Evolutionary conservation across 345 rosid species (phyloP).

Genomic region (Populus pruinosa): DNA sequence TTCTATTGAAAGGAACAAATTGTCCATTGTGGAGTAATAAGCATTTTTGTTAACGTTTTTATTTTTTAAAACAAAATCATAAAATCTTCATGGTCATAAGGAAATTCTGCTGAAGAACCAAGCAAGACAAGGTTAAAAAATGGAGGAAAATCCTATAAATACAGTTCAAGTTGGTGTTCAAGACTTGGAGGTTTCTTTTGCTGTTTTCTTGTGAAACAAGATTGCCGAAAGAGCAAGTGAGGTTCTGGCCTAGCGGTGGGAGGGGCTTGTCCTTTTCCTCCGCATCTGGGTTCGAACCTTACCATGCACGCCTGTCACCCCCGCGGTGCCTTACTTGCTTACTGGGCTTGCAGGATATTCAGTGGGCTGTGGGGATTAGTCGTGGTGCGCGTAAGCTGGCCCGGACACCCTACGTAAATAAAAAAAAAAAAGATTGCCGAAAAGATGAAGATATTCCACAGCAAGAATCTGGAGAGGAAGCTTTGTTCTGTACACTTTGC

Average conservation of each 20-base stretch:
- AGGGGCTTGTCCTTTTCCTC: too few species aligned
- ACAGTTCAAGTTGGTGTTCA: conserved; percentile 45
- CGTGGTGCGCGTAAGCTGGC: too few species aligned
- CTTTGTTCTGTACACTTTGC: conserved; percentile 84
- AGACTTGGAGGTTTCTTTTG: conserved; percentile 54
- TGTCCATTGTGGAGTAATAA: not conserved
- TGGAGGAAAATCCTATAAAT: conserved; percentile 39
- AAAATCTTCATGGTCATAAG: conserved; percentile 28
- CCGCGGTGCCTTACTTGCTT: too few species aligned
- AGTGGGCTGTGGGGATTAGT: too few species aligned
- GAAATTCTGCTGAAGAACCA: conserved; percentile 50
- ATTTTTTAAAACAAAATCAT: not conserved
- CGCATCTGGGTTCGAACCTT: too few species aligned
- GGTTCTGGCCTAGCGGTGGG: too few species aligned
- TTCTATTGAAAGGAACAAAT: not conserved
- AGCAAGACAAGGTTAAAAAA: conserved; percentile 33
- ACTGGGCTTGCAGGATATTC: too few species aligned
- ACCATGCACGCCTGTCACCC: too few species aligned
- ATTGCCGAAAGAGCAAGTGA: conserved; percentile 81
- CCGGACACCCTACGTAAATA: too few species aligned
- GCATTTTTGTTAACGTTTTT: not conserved
- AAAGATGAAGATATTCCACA: conserved; percentile 46
- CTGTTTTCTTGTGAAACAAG: conserved; percentile 55
- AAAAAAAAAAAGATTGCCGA: conserved; percentile 85
- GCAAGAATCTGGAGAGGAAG: conserved; percentile 60